A percentile compares a stretch with the other conserved stretches of the same genome.
Conservation (phyloP, 2,329 filamentous ascomycete species). For the Diaporthe eres region DNA sequence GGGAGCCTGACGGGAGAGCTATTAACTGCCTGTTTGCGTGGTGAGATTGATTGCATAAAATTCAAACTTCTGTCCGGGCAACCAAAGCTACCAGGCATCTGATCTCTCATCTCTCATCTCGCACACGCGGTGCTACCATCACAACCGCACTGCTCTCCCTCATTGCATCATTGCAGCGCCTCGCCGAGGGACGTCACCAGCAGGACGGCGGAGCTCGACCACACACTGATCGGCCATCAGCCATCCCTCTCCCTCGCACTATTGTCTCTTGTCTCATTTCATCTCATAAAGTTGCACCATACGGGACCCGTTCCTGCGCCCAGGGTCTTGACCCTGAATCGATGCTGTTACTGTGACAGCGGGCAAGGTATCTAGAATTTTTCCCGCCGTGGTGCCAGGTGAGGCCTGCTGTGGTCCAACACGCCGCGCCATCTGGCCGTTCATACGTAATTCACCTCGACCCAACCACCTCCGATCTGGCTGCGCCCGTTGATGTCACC, state of each 20-base stretch:
- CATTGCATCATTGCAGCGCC: conserved; percentile 18
- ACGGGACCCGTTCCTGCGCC: neutral
- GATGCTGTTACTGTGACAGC: conserved; percentile 19
- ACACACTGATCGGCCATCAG: neutral
- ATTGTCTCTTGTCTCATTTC: conserved; percentile 11
- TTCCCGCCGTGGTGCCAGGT: neutral
- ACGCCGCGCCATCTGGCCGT: neutral
- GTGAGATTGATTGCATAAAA: neutral
- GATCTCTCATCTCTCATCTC: conserved; percentile 11
- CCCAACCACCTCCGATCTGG: conserved; percentile 14
- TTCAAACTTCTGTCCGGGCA: neutral
- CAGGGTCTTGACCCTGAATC: conserved; percentile 20
- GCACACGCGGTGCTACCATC: neutral
- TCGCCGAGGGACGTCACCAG: neutral
- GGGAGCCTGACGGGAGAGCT: neutral
- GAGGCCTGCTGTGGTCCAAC: conserved; percentile 5
- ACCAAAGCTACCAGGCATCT: neutral
- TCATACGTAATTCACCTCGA: conserved; percentile 12
- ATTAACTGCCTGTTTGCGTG: neutral
- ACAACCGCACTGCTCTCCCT: neutral
- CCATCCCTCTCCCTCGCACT: neutral
- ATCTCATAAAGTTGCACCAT: conserved; percentile 5
- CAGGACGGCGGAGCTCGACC: neutral
- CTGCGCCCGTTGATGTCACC: conserved; percentile 27
- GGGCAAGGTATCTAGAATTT: neutral